Evolutionary conservation across 2,329 filamentous ascomycete genomes (phyloP).

Genomic region (Diaporthe helianthi): DNA sequence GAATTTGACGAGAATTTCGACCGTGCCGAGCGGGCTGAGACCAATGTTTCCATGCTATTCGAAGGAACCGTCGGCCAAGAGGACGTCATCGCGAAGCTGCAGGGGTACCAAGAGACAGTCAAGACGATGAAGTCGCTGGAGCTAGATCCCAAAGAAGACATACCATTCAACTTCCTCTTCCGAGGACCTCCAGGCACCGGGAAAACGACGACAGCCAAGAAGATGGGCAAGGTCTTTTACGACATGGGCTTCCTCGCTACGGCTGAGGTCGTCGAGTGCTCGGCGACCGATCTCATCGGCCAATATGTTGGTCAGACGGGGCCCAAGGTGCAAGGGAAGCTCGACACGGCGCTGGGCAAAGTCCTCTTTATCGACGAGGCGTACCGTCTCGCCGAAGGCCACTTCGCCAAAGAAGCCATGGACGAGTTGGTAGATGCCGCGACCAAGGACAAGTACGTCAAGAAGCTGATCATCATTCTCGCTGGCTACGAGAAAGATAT

Average conservation of each 20-base stretch:
- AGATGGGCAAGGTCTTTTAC: constrained; percentile 70
- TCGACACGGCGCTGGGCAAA: constrained; percentile 69
- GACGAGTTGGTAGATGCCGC: constrained; percentile 60
- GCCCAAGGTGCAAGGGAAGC: constrained; percentile 65
- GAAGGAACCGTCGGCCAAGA: constrained; percentile 65
- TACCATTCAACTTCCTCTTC: constrained; percentile 75
- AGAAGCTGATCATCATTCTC: constrained; percentile 70
- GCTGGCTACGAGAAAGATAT: constrained; percentile 75
- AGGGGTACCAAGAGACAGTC: constrained; percentile 61
- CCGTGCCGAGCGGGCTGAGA: constrained; percentile 53
- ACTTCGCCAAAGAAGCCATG: constrained; percentile 63
- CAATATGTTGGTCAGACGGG: constrained; percentile 74
- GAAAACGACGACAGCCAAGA: constrained; percentile 75
- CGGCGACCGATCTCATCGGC: constrained; percentile 72
- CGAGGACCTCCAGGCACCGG: constrained; percentile 68
- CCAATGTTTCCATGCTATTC: constrained; percentile 63
- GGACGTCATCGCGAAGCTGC: constrained; percentile 57
- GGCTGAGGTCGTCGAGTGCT: constrained; percentile 68
- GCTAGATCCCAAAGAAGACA: constrained; percentile 62
- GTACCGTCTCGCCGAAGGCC: constrained; percentile 66
- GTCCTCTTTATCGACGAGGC: constrained; percentile 78
- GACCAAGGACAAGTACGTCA: constrained; percentile 62
- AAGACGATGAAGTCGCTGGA: constrained; percentile 57
- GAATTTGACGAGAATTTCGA: constrained; percentile 69
- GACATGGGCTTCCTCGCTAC: constrained; percentile 72